Base-by-base conservation (phyloP, 306 rosid genomes). In the Vigna radiata region DNA sequence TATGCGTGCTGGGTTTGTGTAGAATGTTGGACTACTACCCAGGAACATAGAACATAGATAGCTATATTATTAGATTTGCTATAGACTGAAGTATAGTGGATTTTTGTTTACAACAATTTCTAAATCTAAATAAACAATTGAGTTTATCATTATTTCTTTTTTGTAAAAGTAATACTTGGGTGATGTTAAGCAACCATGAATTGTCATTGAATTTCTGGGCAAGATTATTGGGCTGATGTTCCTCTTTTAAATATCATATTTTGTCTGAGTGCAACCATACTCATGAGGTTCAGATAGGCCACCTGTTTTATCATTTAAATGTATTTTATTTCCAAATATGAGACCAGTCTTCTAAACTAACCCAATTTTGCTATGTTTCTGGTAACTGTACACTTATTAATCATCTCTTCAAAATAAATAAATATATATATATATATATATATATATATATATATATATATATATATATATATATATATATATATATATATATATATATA, bases 171-270 rank as follows among this genome's bases (percentile, higher is more conserved):
- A 77, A 11, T 72, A 65, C 62, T 48, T 8, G 46, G 74, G 29
- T 37, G 47, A 36, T 36, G 41, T 36, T 36, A 36, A 37, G 46
- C 9, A 55, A 31, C 64, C 75, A 54, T 43, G n/a, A 48, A 55
- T 47, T 19, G 23, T 82, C 41, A 56, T 56, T 77, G 56, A 60
- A 4, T 39, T 55, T 36, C 75, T 50, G 3, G n/a, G 71, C 23
- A 17, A 61, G 50, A 47, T 47, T 64, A 16, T 18, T 12, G 8
- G 41, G 68, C 43, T 23, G 60, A n/a, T 23, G 12, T 33, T 63
- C 41, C 29, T 17, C 58, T 17, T 19, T 39, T n/a, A 72, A 29
- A 6, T 47, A 37, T 49, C 56, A 52, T 79, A 52, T 50, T 50
- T 39, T 63, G 37, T 25, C 41, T 29, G 73, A 63, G 33, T 27